phyloP scores from a whole-genome alignment of 345 rosid genomes.

The Pugionium cornutum region DNA sequence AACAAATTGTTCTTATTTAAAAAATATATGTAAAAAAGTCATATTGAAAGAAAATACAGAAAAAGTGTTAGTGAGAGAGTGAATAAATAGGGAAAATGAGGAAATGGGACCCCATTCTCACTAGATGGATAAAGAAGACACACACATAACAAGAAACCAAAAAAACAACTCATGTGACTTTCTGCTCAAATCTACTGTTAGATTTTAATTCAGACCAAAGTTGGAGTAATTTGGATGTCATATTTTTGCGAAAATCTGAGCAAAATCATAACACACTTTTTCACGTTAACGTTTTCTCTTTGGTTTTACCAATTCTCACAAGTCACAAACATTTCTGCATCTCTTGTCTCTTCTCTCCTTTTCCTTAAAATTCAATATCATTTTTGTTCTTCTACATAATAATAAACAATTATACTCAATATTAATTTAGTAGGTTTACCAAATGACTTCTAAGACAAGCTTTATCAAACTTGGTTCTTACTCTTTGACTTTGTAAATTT shows the following conservation, averaged over 20 bases:
- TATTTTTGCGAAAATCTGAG: constrained; percentile 15
- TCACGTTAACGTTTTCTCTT: constrained; percentile 33
- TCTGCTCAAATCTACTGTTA: constrained; percentile 41
- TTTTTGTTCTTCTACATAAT: background rate
- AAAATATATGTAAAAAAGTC: background rate
- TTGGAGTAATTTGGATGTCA: constrained; percentile 32
- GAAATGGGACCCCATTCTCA: constrained; percentile 34
- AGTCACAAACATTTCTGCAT: constrained; percentile 26
- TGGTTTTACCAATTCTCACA: constrained; percentile 34
- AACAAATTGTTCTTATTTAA: background rate
- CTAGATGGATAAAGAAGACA: constrained; percentile 17
- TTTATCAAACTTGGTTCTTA: constrained; percentile 20
- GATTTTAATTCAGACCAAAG: constrained; percentile 29
- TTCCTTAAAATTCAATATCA: background rate
- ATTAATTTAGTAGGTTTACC: constrained; percentile 14
- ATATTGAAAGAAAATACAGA: background rate
- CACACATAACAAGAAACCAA: constrained; percentile 39
- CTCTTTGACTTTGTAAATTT: constrained; percentile 8
- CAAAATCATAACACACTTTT: constrained; percentile 9
- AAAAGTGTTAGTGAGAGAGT: background rate
- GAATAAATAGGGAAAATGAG: constrained; percentile 4
- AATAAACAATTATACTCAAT: background rate
- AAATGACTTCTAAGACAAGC: constrained; percentile 9
- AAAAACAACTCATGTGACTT: constrained; percentile 41
- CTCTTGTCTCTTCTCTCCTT: constrained; percentile 30